phyloP scores from a whole-genome alignment of 2,329 filamentous ascomycete species.

The Balansia obtecta region DNA sequence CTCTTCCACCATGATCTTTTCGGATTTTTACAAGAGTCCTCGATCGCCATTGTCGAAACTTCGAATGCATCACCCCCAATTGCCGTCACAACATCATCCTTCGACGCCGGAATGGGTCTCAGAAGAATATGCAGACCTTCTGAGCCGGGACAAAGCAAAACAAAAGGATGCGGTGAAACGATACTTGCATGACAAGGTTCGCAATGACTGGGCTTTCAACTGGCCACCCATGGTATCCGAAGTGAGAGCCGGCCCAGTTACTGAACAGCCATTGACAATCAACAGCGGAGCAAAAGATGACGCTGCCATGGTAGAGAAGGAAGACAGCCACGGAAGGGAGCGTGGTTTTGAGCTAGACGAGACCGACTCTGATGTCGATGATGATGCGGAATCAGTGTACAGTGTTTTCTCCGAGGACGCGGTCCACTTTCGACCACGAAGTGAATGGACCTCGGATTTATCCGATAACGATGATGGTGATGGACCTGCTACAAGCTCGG shows the following conservation, averaged over 20 bases:
- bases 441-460: slow-evolving; percentile 46
- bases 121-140: slow-evolving; percentile 46
- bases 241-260: neutral
- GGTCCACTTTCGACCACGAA: slow-evolving; percentile 34
- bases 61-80: slow-evolving; percentile 24
- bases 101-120: slow-evolving; percentile 22
- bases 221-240: slow-evolving; percentile 33
- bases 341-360: slow-evolving; percentile 29
- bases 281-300: neutral
- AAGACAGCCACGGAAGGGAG: slow-evolving; percentile 23
- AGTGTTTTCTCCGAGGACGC: slow-evolving; percentile 45
- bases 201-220: slow-evolving; percentile 46
- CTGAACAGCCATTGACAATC: neutral
- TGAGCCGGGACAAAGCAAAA: slow-evolving; percentile 48
- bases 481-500: slow-evolving; percentile 28
- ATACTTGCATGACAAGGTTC: slow-evolving; percentile 40
- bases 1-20: slow-evolving; percentile 37
- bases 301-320: slow-evolving; percentile 10
- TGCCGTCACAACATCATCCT: slow-evolving; percentile 17
- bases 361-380: slow-evolving; percentile 6
- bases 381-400: slow-evolving; percentile 39
- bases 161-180: slow-evolving; percentile 51
- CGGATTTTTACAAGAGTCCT: slow-evolving; percentile 45
- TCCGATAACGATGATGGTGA: slow-evolving; percentile 38
- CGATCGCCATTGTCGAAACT: slow-evolving; percentile 40